Conservation (phyloP, 805 yeast genomes). For the Cyberlindnera maclurae region DNA sequence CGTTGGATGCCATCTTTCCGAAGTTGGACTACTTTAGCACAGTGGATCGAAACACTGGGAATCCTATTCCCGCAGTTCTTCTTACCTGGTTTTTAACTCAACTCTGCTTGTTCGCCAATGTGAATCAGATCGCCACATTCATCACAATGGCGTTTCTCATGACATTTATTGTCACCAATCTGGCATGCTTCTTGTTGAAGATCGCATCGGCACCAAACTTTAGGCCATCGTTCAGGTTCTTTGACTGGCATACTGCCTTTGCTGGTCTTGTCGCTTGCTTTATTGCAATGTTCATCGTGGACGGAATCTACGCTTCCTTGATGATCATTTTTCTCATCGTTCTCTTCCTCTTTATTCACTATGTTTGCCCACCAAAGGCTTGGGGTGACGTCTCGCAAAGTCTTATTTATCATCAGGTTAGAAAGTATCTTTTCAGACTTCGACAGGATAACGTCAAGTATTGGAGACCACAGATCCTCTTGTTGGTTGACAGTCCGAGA, state of each 20-base stretch:
- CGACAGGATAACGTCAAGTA: slow-evolving; percentile 92
- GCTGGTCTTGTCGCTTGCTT: slow-evolving; percentile 65
- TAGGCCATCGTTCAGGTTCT: slow-evolving; percentile 89
- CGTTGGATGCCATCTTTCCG: slow-evolving; percentile 84
- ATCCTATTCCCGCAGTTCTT: slow-evolving; percentile 59
- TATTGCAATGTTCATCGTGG: slow-evolving; percentile 89
- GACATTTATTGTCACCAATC: slow-evolving; percentile 91
- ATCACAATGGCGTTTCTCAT: slow-evolving; percentile 95
- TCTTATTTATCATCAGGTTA: slow-evolving; percentile 90
- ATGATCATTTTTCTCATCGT: slow-evolving; percentile 59
- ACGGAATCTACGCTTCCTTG: slow-evolving; percentile 79
- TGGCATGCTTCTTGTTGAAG: slow-evolving; percentile 85
- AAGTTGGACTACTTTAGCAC: slow-evolving; percentile 56
- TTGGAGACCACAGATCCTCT: slow-evolving; percentile 94
- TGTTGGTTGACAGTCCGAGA: slow-evolving; percentile 86
- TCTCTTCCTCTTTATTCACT: slow-evolving; percentile 75
- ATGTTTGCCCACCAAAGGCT: slow-evolving; percentile 86
- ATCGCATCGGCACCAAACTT: slow-evolving; percentile 97
- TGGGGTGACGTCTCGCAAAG: slow-evolving; percentile 99
- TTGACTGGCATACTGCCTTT: slow-evolving; percentile 75
- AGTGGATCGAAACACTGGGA: slow-evolving; percentile 38
- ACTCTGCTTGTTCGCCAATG: slow-evolving; percentile 77
- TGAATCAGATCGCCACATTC: slow-evolving; percentile 88
- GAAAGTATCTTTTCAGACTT: slow-evolving; percentile 78
- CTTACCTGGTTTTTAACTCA: slow-evolving; percentile 83